Evolutionary conservation across 305 asterid species (phyloP), one percentile per base, ranked within the genome.

Genomic region (Caryopteris hybrid): DNA sequence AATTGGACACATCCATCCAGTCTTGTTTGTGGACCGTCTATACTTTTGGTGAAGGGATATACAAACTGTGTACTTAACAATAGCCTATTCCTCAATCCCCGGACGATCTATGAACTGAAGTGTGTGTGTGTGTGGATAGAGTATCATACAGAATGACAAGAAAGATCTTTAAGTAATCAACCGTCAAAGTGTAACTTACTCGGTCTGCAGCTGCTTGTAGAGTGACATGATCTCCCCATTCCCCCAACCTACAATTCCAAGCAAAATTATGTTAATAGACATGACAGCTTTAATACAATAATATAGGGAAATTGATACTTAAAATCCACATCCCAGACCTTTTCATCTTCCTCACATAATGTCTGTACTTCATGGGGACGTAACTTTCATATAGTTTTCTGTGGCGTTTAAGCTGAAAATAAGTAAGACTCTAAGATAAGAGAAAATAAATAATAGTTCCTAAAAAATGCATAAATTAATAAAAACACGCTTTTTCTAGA

Each of bases 181-280:
- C 6, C 63, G 45, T 43, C 36, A 34, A 13, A 69, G 60, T 69
- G 57, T 36, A 66, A 76, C 93, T 83, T 85, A 90, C 99, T 70
- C 81, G 76, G 76, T 93, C 99, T 20, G 99, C 95, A 71, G 99
- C 97, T 68, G 99, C 99, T 87, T 90, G 99, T 36, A 93, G 90
- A 70, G 99, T 93, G 59, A 93, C 89, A 64, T 93, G 97, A 78
- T 93, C 99, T 61, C 97, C 98, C 99, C 97, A 93, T 75, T 90
- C 99, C 14, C 95, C 96, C 69, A 71, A 69, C 81, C 99, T 93
- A 72, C 8, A 68, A 42, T 48, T 68, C 38, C 63, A 36, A 33
- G 68, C 13, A 50, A 72, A 76, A 43, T 20, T 50, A 72, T 6
- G 73, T 58, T 48, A 29, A 41, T 9, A 43, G 45, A 66, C 57